Evolutionary conservation across 2,329 filamentous ascomycete genomes (phyloP).

Genomic region (Acrodontium crateriforme): DNA sequence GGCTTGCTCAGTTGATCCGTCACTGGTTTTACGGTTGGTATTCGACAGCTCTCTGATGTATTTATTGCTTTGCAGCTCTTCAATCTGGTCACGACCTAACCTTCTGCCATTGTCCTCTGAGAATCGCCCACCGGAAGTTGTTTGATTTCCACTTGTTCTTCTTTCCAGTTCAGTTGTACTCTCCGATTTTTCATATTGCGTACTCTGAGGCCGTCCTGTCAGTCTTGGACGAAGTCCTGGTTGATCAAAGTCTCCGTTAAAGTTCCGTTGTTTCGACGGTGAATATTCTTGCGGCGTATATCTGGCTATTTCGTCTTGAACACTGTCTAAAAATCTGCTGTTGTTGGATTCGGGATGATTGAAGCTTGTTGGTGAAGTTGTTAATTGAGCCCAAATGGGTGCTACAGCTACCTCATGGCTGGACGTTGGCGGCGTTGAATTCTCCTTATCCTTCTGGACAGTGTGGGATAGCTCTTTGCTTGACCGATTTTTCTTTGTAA

Average conservation of each 20-base stretch:
- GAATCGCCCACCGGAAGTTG: slow-evolving; percentile 13
- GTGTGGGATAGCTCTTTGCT: slow-evolving; percentile 47
- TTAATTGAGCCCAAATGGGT: slow-evolving; percentile 72
- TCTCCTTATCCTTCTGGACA: slow-evolving; percentile 63
- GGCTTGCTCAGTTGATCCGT: slow-evolving; percentile 20
- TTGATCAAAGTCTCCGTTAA: slow-evolving; percentile 22
- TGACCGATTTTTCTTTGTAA: slow-evolving; percentile 57
- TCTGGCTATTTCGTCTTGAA: slow-evolving; percentile 41
- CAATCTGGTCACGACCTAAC: no score
- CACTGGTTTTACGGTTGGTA: slow-evolving; percentile 23
- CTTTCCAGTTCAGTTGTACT: slow-evolving; percentile 15
- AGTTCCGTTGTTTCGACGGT: slow-evolving; percentile 48
- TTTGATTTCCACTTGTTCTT: slow-evolving; percentile 13
- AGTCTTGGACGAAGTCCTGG: slow-evolving; percentile 35
- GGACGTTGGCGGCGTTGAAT: slow-evolving; percentile 48
- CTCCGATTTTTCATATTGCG: slow-evolving; percentile 8
- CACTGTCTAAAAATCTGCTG: slow-evolving; percentile 27
- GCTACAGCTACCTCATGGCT: slow-evolving; percentile 37
- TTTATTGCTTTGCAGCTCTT: slow-evolving; percentile 10
- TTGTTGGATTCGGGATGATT: slow-evolving; percentile 34
- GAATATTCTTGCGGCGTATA: slow-evolving; percentile 48
- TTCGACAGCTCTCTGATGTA: slow-evolving; percentile 9
- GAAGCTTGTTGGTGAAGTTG: no score
- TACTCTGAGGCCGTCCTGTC: slow-evolving; percentile 17
- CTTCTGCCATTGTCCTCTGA: slow-evolving; percentile 14